Base-by-base conservation (phyloP, 495 filamentous ascomycete genomes). In the Annulohypoxylon nitens region DNA sequence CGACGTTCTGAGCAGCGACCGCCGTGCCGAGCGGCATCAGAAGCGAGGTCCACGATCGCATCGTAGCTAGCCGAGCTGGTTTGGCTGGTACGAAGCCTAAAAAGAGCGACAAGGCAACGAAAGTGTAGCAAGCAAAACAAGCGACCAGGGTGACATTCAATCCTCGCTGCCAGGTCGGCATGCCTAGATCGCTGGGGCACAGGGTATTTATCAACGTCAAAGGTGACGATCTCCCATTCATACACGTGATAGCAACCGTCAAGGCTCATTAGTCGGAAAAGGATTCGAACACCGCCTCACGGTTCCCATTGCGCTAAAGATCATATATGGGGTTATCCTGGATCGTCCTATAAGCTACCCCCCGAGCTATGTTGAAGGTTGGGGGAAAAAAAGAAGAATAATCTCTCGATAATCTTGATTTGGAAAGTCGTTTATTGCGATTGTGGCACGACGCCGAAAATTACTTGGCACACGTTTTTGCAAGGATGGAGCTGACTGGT, bases 1-100 rank as follows among this genome's bases (percentile, higher is more conserved):
- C 86, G 3, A 82, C 75, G 9, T 67, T 30, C 25, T 68, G 71
- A n/a, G 60, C 70, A 47, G 20, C 20, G 0, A 58, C 51, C 20
- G 47, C 25, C 47, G 39, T 20, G 14, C 51, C n/a, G 7, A 26
- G 43, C 18, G 67, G 67, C 45, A 68, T 23, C n/a, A 71, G 25
- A 20, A 61, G 48, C n/a, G 37, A 26, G 47, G 41, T 14, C 71
- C 61, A 62, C 18, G 53, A 67, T 55, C 50, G 14, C 72, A 75
- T 67, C 10, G 12, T 48, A 1, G 48, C 41, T 5, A 25, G 11
- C 30, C 25, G 23, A 16, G 26, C 14, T n/a, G 11, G 16, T 8
- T 55, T 11, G 7, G 39, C 9, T 48, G n/a, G 62, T 14, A 61
- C 20, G 34, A 61, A 47, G 33, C n/a, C 36, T 33, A 45, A 57